phyloP scores from a whole-genome alignment of 2,329 filamentous ascomycete genomes.

The Talaromyces pinophilus region DNA sequence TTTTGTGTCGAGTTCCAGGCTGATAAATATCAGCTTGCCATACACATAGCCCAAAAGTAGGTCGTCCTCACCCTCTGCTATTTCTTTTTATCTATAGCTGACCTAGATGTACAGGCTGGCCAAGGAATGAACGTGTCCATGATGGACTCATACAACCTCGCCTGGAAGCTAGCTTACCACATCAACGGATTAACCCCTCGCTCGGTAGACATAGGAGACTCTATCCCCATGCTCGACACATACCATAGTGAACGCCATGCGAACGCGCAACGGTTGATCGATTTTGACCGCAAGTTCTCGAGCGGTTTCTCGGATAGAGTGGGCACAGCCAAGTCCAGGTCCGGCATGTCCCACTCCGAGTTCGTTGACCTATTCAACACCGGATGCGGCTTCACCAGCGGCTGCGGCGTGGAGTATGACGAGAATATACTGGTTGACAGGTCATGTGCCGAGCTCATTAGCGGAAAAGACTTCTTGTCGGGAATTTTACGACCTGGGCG shows the following conservation, averaged over 20 bases:
- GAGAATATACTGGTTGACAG: background rate
- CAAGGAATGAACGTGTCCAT: background rate
- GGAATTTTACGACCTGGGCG: background rate
- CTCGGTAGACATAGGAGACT: background rate
- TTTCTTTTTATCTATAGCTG: too few species aligned
- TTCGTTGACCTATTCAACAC: background rate
- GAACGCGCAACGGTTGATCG: background rate
- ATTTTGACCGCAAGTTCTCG: background rate
- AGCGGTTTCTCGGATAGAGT: background rate
- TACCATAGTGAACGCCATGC: background rate
- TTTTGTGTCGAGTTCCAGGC: background rate
- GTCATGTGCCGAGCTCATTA: background rate
- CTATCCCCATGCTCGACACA: background rate
- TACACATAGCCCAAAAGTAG: background rate
- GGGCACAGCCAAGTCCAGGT: background rate
- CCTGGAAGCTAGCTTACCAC: background rate
- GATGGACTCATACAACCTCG: background rate
- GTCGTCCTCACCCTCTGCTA: background rate
- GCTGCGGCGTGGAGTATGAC: background rate
- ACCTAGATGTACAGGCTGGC: background rate
- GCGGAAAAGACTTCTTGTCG: background rate
- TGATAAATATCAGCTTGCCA: background rate
- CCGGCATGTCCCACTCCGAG: background rate
- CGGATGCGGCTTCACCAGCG: background rate
- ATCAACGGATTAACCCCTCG: background rate